phyloP scores from a whole-genome alignment of 2,329 filamentous ascomycete genomes.

The Fulvia fulva region DNA sequence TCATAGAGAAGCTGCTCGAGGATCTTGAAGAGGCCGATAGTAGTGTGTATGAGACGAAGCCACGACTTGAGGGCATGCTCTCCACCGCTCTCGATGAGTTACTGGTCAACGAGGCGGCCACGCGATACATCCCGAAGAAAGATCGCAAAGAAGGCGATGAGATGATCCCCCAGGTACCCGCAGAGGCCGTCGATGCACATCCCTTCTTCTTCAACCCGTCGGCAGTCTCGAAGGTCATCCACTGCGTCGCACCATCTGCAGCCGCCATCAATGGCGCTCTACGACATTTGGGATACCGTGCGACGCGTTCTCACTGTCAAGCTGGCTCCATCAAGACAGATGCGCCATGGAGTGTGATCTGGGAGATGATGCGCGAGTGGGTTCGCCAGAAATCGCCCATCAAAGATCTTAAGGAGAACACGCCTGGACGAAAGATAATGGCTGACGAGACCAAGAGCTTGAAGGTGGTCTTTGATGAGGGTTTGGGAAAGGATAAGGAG shows the following conservation, averaged over 20 bases:
- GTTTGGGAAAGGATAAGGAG: conserved; percentile 64
- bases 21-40: conserved; percentile 64
- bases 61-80: conserved; percentile 86
- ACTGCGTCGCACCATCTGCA: conserved; percentile 74
- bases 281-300: conserved; percentile 72
- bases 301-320: conserved; percentile 82
- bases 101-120: conserved; percentile 24
- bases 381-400: conserved; percentile 74
- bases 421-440: conserved; percentile 65
- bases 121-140: conserved; percentile 5
- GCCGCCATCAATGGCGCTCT: conserved; percentile 78
- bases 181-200: conserved; percentile 64
- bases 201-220: conserved; percentile 86
- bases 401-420: conserved; percentile 68
- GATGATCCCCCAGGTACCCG: conserved; percentile 48
- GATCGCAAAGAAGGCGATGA: conserved; percentile 9
- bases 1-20: conserved; percentile 73
- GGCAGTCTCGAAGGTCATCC: conserved; percentile 69
- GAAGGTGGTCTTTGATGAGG: conserved; percentile 74
- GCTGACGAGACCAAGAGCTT: conserved; percentile 38
- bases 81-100: conserved; percentile 78
- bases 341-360: conserved; percentile 83
- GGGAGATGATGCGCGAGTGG: conserved; percentile 94
- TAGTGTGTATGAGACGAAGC: conserved; percentile 71
- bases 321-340: conserved; percentile 89